These are phyloP conservation scores for Entoloma clypeatum DNA, from an alignment of 1,284 basidiomycete species.

Conservation along the genomic window DNA sequence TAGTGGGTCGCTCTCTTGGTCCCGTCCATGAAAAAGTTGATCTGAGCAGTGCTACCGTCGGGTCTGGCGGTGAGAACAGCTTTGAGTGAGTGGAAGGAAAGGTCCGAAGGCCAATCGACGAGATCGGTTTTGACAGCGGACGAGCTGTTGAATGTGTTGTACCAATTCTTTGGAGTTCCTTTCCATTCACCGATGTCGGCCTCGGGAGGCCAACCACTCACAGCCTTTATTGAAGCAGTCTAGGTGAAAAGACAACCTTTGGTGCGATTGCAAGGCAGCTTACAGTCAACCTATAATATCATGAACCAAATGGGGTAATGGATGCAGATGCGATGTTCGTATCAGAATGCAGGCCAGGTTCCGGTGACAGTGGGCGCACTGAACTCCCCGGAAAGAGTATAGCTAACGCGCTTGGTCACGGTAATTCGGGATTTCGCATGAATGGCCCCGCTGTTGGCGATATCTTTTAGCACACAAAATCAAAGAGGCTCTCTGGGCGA, in stretches of 20 bases:
- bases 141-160: slow-evolving; percentile 42
- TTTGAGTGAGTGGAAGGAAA: slow-evolving; percentile 41
- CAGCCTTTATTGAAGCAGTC: slow-evolving; percentile 25
- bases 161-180: slow-evolving; percentile 42
- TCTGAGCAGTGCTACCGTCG: slow-evolving; percentile 33
- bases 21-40: slow-evolving; percentile 41
- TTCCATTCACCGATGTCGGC: slow-evolving; percentile 45
- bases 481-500: neutral
- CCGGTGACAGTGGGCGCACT: slow-evolving; percentile 37
- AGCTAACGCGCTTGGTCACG: slow-evolving; percentile 32
- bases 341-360: slow-evolving; percentile 46
- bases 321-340: neutral
- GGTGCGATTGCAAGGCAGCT: neutral
- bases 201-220: slow-evolving; percentile 42
- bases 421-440: slow-evolving; percentile 42
- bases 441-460: slow-evolving; percentile 33
- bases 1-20: slow-evolving; percentile 34
- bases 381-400: slow-evolving; percentile 40
- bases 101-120: slow-evolving; percentile 38
- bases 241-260: neutral
- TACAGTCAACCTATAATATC: slow-evolving; percentile 29
- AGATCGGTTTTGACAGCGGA: slow-evolving; percentile 36
- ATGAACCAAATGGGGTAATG: slow-evolving; percentile 2
- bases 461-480: too few species aligned
- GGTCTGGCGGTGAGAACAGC: slow-evolving; percentile 38